Evolutionary conservation across 768 basidiomycete genomes (phyloP).

Genomic region (Rhizopogon roseolus): DNA sequence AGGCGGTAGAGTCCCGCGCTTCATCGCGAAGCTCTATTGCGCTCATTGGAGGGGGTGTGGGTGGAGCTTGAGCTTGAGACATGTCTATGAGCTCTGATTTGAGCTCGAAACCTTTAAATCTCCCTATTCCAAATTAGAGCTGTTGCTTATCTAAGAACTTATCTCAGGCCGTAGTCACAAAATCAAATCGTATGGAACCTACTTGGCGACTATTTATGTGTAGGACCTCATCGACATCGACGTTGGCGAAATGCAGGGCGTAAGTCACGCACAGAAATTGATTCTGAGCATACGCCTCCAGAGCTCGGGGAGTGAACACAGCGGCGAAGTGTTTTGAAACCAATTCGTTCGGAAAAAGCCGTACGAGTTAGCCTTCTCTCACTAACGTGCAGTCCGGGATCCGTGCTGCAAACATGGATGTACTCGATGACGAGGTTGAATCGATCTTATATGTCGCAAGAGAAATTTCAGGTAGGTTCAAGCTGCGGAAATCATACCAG

Average conservation of each 20-base stretch:
- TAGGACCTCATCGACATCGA: too few species aligned
- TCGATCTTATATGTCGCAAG: constrained; percentile 87
- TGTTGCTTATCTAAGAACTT: constrained; percentile 19
- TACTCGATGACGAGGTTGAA: constrained; percentile 75
- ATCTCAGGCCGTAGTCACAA: too few species aligned
- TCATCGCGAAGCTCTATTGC: constrained; percentile 53
- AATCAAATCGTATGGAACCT: too few species aligned
- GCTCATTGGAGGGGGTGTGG: constrained; percentile 59
- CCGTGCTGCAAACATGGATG: constrained; percentile 39
- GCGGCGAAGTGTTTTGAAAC: too few species aligned
- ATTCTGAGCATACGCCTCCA: too few species aligned
- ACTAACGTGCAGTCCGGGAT: background rate
- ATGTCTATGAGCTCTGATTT: constrained; percentile 22
- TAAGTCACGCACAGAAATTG: too few species aligned
- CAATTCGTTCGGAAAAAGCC: too few species aligned
- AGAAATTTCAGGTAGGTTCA: constrained; percentile 75
- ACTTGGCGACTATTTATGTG: too few species aligned
- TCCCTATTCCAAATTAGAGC: background rate
- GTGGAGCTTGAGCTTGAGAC: constrained; percentile 56
- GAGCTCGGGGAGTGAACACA: too few species aligned
- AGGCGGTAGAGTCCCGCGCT: constrained; percentile 25
- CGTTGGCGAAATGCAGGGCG: too few species aligned
- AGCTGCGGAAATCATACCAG: background rate
- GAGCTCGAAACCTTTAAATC: constrained; percentile 3
- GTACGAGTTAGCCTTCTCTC: background rate